Conservation (phyloP, 2,329 filamentous ascomycete genomes). For the Phaeosphaeriaceae sp. region DNA sequence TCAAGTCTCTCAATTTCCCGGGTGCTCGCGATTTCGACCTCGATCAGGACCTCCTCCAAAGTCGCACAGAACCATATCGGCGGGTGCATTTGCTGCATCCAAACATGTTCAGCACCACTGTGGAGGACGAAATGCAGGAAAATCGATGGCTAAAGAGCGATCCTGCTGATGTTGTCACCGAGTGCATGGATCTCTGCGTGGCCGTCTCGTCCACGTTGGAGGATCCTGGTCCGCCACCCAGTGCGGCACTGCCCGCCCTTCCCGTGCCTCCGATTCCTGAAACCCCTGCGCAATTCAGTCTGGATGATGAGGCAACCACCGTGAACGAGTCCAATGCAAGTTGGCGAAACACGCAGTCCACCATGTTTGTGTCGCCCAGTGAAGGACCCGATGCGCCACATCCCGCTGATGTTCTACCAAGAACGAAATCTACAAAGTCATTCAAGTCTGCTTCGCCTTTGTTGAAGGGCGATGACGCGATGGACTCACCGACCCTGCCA, state of each 20-base stretch:
- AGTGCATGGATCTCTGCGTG: conserved; percentile 76
- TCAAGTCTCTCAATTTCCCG: conserved; percentile 75
- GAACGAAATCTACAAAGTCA: conserved; percentile 46
- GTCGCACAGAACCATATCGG: conserved; percentile 77
- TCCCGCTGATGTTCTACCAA: conserved; percentile 29
- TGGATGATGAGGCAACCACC: conserved; percentile 40
- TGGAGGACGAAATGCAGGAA: conserved; percentile 81
- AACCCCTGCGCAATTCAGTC: conserved; percentile 40
- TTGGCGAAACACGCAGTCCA: conserved; percentile 65
- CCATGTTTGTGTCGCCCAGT: conserved; percentile 49
- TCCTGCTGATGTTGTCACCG: conserved; percentile 79
- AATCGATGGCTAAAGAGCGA: conserved; percentile 82
- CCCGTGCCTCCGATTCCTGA: conserved; percentile 49
- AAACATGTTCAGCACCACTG: conserved; percentile 82
- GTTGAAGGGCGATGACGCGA: conserved; percentile 49
- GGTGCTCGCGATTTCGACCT: conserved; percentile 78
- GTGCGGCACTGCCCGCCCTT: conserved; percentile 55
- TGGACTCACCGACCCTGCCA: conserved; percentile 71
- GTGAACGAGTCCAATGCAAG: conserved; percentile 49
- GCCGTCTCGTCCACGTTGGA: conserved; percentile 51
- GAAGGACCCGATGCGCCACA: conserved; percentile 31
- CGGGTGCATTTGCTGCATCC: conserved; percentile 78
- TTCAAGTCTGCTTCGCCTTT: conserved; percentile 59
- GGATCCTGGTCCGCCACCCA: conserved; percentile 58
- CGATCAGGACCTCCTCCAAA: conserved; percentile 78